These are phyloP conservation scores for Stephanodiscus triporus DNA, from an alignment of 108 stramenopile species.

Conservation along the genomic window DNA sequence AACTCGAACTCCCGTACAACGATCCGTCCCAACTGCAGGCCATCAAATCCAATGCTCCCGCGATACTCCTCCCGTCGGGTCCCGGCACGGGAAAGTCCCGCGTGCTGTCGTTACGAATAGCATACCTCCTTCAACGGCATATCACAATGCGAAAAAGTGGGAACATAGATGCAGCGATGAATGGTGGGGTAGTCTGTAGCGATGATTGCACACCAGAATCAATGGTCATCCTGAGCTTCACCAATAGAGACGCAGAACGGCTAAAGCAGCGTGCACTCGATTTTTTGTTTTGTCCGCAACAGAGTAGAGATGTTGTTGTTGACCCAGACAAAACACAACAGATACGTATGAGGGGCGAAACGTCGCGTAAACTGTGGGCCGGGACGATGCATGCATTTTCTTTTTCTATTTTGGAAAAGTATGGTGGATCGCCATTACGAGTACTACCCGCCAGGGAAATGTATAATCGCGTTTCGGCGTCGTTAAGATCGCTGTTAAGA, in stretches of 20 bases:
- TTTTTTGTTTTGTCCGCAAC: constrained; percentile 18
- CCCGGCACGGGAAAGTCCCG: constrained; percentile 63
- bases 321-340: neutral
- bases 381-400: constrained; percentile 62
- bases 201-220: constrained; percentile 33
- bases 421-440: constrained; percentile 28
- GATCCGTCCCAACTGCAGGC: constrained; percentile 50
- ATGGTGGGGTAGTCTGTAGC: neutral
- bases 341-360: constrained; percentile 25
- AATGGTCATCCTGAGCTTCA: constrained; percentile 56
- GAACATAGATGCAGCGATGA: neutral
- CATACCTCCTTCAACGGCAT: constrained; percentile 44
- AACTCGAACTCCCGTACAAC: constrained; percentile 35
- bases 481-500: constrained; percentile 29
- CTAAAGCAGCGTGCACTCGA: constrained; percentile 48
- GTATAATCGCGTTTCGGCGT: constrained; percentile 40
- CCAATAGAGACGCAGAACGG: constrained; percentile 55
- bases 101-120: constrained; percentile 52
- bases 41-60: constrained; percentile 56
- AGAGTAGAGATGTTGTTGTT: constrained; percentile 1
- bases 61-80: constrained; percentile 55
- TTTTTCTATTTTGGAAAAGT: constrained; percentile 36
- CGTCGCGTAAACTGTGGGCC: constrained; percentile 48
- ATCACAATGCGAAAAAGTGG: neutral
- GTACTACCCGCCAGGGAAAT: constrained; percentile 47